Conservation (phyloP, 1,284 basidiomycete species). For the Ganoderma boninense region DNA sequence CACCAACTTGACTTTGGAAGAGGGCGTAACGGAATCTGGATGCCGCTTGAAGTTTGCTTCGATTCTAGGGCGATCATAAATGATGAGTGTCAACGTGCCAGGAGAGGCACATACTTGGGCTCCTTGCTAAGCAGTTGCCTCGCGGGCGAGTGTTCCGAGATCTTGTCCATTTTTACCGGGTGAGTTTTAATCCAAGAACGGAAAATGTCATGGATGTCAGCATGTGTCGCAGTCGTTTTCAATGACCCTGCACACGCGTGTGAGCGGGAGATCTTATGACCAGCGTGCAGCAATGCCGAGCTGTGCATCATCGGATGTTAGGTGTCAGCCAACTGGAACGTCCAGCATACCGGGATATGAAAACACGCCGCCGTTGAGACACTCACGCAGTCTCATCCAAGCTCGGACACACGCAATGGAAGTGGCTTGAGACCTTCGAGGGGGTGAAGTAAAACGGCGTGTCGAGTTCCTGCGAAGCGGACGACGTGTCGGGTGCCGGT, state of each 20-base stretch:
- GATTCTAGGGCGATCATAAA: slow-evolving; percentile 50
- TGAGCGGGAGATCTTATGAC: slow-evolving; percentile 87
- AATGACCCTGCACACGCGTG: slow-evolving; percentile 91
- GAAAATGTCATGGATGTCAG: slow-evolving; percentile 84
- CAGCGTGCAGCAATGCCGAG: slow-evolving; percentile 89
- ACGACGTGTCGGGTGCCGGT: not conserved
- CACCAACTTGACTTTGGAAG: slow-evolving; percentile 79
- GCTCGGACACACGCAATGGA: slow-evolving; percentile 85
- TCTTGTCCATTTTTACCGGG: slow-evolving; percentile 87
- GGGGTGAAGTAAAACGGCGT: slow-evolving; percentile 94
- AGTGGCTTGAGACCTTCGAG: slow-evolving; percentile 80
- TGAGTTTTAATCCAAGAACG: slow-evolving; percentile 84
- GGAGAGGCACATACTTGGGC: slow-evolving; percentile 58
- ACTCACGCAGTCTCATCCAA: slow-evolving; percentile 80
- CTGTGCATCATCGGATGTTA: slow-evolving; percentile 45
- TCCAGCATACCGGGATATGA: not conserved
- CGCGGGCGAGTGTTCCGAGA: slow-evolving; percentile 77
- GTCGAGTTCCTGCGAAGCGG: slow-evolving; percentile 71
- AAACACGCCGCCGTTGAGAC: not conserved
- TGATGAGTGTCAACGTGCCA: not conserved
- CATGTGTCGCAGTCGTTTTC: slow-evolving; percentile 86
- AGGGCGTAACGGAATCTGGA: slow-evolving; percentile 64
- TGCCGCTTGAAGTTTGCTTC: slow-evolving; percentile 81
- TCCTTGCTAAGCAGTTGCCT: slow-evolving; percentile 70
- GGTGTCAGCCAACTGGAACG: slow-evolving; percentile 1